Evolutionary conservation across 1,284 basidiomycete species (phyloP).

Genomic region (Phellopilus nigrolimitatus): DNA sequence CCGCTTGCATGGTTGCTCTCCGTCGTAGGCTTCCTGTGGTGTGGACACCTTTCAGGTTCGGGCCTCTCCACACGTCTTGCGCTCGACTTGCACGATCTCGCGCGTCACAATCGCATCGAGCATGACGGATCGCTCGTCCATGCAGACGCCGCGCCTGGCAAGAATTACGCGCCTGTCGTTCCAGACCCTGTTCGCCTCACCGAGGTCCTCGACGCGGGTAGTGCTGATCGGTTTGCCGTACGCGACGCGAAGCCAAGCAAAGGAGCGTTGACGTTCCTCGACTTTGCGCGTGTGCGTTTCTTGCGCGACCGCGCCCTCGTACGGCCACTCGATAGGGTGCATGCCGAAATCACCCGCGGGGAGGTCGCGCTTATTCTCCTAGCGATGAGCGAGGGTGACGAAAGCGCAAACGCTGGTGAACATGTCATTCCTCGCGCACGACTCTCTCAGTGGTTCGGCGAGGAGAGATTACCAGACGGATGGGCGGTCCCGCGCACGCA

Average conservation of each 20-base stretch:
- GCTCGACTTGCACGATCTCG: slow-evolving; percentile 28
- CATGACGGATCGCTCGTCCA: slow-evolving; percentile 34
- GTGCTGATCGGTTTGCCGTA: background rate
- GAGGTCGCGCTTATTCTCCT: slow-evolving; percentile 30
- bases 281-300: slow-evolving; percentile 28
- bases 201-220: slow-evolving; percentile 23
- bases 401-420: background rate
- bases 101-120: slow-evolving; percentile 32
- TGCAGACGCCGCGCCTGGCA: slow-evolving; percentile 25
- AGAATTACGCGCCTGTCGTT: slow-evolving; percentile 27
- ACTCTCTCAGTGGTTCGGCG: slow-evolving; percentile 14
- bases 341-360: slow-evolving; percentile 32
- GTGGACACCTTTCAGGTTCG: slow-evolving; percentile 29
- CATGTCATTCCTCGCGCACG: slow-evolving; percentile 7
- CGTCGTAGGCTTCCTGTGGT: slow-evolving; percentile 42
- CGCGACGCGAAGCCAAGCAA: background rate
- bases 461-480: slow-evolving; percentile 16
- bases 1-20: slow-evolving; percentile 45
- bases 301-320: slow-evolving; percentile 24
- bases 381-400: background rate
- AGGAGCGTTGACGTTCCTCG: slow-evolving; percentile 24
- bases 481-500: slow-evolving; percentile 8
- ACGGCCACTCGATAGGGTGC: slow-evolving; percentile 25
- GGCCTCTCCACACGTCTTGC: slow-evolving; percentile 3
- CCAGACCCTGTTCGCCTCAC: slow-evolving; percentile 23